A percentile compares a stretch with the other conserved stretches of the same genome.
Evolutionary conservation across 2,329 filamentous ascomycete species (phyloP).

Genomic region (Pseudocercospora macadamiae): DNA sequence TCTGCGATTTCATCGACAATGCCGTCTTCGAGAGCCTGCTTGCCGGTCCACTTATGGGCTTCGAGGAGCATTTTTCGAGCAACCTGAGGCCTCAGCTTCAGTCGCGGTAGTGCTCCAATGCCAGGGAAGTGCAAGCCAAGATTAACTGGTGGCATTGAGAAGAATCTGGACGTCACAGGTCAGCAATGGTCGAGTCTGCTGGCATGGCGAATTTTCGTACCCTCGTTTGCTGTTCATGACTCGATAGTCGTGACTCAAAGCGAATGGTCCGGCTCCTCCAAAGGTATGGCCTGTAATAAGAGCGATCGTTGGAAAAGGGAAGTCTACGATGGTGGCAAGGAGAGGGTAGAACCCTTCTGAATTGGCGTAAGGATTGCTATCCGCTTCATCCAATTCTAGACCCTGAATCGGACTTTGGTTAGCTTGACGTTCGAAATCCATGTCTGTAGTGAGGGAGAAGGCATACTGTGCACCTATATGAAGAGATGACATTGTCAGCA

Average conservation of each 20-base stretch:
- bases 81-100: conserved; percentile 56
- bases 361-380: conserved; percentile 41
- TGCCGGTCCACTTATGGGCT: conserved; percentile 58
- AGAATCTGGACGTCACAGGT: conserved; percentile 38
- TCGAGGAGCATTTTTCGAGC: conserved; percentile 60
- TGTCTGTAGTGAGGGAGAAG: background rate
- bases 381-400: conserved; percentile 41
- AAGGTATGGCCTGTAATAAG: conserved; percentile 55
- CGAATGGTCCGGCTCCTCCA: conserved; percentile 53
- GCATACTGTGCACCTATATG: conserved; percentile 1
- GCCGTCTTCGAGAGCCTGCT: conserved; percentile 55
- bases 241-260: conserved; percentile 52
- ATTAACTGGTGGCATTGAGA: conserved; percentile 58
- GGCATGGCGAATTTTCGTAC: too few relatives aligned
- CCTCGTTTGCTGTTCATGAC: conserved; percentile 53
- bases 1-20: conserved; percentile 57
- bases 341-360: conserved; percentile 42
- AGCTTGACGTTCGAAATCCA: background rate
- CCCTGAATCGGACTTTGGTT: conserved; percentile 27
- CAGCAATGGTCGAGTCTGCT: background rate
- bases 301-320: conserved; percentile 50
- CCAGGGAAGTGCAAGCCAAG: conserved; percentile 60
- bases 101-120: conserved; percentile 55
- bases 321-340: conserved; percentile 41
- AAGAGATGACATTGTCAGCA: background rate